phyloP scores from a whole-genome alignment of 805 yeast species.

The Candida manassasensis region DNA sequence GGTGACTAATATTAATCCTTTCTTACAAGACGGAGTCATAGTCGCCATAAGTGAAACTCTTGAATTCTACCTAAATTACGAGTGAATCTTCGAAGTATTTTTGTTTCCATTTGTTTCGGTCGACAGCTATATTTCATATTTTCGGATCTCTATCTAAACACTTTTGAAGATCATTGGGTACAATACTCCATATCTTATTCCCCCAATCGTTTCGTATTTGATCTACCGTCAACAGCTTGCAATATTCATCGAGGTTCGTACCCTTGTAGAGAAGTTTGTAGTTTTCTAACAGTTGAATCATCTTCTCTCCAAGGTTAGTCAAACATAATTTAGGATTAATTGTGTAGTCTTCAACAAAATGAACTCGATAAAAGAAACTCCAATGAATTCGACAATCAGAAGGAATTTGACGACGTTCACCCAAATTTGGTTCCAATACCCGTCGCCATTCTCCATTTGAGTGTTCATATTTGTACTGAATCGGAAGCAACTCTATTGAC shows the following conservation, averaged over 20 bases:
- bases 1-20: too few species aligned
- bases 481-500: constrained; percentile 57
- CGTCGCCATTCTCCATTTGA: constrained; percentile 46
- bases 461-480: constrained; percentile 48
- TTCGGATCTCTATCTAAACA: constrained; percentile 11
- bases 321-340: constrained; percentile 28
- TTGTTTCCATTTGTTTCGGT: too few species aligned
- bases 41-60: too few species aligned
- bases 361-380: constrained; percentile 58
- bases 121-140: too few species aligned
- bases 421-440: constrained; percentile 52
- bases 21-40: too few species aligned
- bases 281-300: constrained; percentile 17
- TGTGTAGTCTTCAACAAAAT: constrained; percentile 39
- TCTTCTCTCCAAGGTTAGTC: constrained; percentile 13
- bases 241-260: constrained; percentile 10
- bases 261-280: constrained; percentile 7
- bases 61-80: too few species aligned
- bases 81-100: too few species aligned
- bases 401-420: constrained; percentile 49
- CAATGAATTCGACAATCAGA: constrained; percentile 48
- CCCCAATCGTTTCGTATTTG: constrained; percentile 14
- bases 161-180: constrained; percentile 30
- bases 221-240: constrained; percentile 12
- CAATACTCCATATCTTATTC: constrained; percentile 21